These are phyloP conservation scores for Silene uniflora DNA, from an alignment of 148 eudicot species.

Conservation along the genomic window DNA sequence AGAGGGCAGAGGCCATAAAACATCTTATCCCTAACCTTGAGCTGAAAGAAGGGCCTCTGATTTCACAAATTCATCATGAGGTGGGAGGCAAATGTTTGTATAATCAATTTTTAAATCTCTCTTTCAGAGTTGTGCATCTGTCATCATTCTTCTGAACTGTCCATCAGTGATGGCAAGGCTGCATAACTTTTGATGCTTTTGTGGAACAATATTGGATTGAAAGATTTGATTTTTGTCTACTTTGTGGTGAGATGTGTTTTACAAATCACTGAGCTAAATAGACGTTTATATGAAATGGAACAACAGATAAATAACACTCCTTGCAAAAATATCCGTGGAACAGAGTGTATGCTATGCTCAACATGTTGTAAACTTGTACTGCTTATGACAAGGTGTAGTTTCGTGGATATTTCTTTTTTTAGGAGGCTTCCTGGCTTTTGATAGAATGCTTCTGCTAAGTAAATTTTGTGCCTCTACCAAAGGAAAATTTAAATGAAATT, in stretches of 20 bases:
- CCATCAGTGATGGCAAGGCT: background rate
- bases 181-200: background rate
- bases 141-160: background rate
- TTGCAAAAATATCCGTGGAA: background rate
- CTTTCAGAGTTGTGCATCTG: background rate
- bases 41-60: slow-evolving; percentile 92
- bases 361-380: background rate
- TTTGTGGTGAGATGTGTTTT: background rate
- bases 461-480: background rate
- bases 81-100: slow-evolving; percentile 27
- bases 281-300: background rate
- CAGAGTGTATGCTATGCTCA: background rate
- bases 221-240: background rate
- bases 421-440: background rate
- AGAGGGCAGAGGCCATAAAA: slow-evolving; percentile 93
- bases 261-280: too few relatives aligned
- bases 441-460: background rate
- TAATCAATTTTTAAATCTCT: background rate
- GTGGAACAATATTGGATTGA: background rate
- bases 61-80: slow-evolving; percentile 89
- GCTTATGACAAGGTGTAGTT: background rate
- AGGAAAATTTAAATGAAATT: background rate
- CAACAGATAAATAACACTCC: background rate
- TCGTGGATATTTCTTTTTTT: background rate
- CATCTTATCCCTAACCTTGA: slow-evolving; percentile 95